Base-by-base conservation (phyloP, 306 rosid species). In the Pterocarpus macrocarpus region DNA sequence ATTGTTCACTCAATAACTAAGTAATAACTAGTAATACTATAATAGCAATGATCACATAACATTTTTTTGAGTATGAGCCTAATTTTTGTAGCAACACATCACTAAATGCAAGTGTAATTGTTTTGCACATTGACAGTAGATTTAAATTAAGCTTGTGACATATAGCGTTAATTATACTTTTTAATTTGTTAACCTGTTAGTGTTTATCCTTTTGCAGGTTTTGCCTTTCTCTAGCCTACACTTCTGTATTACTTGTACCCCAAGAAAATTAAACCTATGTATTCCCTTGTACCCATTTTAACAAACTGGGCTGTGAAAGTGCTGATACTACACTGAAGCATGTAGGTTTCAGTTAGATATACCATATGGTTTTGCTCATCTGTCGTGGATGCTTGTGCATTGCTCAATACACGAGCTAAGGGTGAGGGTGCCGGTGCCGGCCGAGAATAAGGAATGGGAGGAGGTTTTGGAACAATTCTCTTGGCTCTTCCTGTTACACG, bases 291-390 rank as follows among this genome's bases (percentile, higher is more conserved):
- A 79, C 28, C 11, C 17, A 59, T 30, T 8, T 58, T 57, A 44
- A 68, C 33, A 14, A 15, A 11, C 39, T 69, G 30, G 10, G 61
- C 34, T 41, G 4, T 22, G 68, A 69, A 14, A 49, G 8, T 6
- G 49, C 45, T 32, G 55, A 67, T 17, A 45, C 16, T 9, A 35
- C 13, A 11, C 8, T 58, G 11, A 77, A 68, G 8, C 49, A 50
- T 38, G 8, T 7, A 49, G 16, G 38, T 64, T 52, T 64, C 16
- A 12, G 68, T 62, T 73, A 12, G 9, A 28, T 56, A 69, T 88
- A 92, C 97, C 83, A 36, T n/a, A 76, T 90, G 88, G 64, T 76
- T 89, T 58, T 77, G 90, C 2, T 85, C 93, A 82, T 92, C 91
- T 0, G 55, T 45, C 0, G 30, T 11, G 15, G 87, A 56, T 77